Evolutionary conservation across 345 rosid genomes (phyloP), one percentile per base, ranked within the genome.

Genomic region (Anacardium occidentale): DNA sequence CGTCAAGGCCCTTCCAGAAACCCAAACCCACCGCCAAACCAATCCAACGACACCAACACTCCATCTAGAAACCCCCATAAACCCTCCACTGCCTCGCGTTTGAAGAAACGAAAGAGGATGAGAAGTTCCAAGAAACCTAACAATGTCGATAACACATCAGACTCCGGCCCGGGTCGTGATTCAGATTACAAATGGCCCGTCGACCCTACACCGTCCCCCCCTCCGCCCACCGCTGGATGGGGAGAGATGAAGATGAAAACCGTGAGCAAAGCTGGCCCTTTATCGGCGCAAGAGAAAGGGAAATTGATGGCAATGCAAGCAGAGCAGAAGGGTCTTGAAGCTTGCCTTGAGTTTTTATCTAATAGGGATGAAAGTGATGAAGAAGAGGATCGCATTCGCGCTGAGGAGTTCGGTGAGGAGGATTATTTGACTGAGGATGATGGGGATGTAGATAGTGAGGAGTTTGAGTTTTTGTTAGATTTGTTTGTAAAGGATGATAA

Each of bases 1-100:
- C 89, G 81, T 57, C 86, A 77, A 71, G 97, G 95, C 66, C 98
- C 95, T 10, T 92, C 93, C n/a, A 55, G 65, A 0, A 80, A 76
- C 64, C 74, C 82, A 2, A 79, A 75, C 63, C 81, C 80, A 7
- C 54, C 0, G 12, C 78, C 76, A 24, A 76, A 55, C 76, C 80
- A 4, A 15, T 3, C 18, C 17, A 50, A 12, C 18, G 53, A 15
- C 53, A 14, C 80, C 63, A 45, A 69, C 61, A 68, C 60, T 70
- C 85, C 77, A 47, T 44, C 78, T 59, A 24, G 40, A 71, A 4
- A 61, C 70, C 42, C 47, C 72, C 77, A 71, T 75, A 65, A 69
- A 34, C 80, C 60, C 68, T 24, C 85, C 74, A 66, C 72, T 73
- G 44, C 85, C 67, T 48, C 53, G 8, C 72, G 75, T 69, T 79